phyloP scores from a whole-genome alignment of 2,329 filamentous ascomycete genomes.

The Pyricularia pennisetigena region DNA sequence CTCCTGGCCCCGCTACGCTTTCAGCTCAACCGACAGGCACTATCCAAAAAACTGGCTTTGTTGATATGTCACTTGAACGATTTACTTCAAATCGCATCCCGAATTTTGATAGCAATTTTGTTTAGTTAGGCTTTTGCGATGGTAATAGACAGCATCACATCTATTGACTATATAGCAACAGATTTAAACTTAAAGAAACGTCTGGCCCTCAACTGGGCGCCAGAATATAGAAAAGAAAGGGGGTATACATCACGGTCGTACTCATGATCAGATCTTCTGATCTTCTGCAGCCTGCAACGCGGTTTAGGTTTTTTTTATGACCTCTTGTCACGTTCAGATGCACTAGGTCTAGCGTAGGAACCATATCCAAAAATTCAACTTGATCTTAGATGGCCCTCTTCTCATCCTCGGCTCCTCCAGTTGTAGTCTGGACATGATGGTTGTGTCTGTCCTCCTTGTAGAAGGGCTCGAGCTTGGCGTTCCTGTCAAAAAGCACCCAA shows the following conservation, averaged over 20 bases:
- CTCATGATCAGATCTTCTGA: background rate
- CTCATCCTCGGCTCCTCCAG: background rate
- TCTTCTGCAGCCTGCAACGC: background rate
- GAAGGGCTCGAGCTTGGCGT: constrained; percentile 34
- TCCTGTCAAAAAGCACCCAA: constrained; percentile 41
- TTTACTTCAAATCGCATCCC: no score
- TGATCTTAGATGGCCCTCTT: background rate
- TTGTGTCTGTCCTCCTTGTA: constrained; percentile 20
- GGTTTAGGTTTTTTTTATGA: background rate
- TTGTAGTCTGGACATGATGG: background rate
- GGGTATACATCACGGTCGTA: background rate
- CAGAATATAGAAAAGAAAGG: background rate
- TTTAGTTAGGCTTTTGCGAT: background rate
- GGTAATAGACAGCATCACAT: background rate
- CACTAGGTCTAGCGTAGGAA: background rate
- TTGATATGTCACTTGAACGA: background rate
- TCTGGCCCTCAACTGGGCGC: background rate
- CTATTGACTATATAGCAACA: background rate
- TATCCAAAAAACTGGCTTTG: no score
- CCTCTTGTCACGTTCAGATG: background rate
- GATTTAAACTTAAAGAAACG: background rate
- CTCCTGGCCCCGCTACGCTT: background rate
- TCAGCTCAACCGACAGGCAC: background rate
- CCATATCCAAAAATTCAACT: background rate
- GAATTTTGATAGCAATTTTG: no score